Conservation (phyloP, 192 early-diverging fungal genomes). For the Dissophora globulifera region DNA sequence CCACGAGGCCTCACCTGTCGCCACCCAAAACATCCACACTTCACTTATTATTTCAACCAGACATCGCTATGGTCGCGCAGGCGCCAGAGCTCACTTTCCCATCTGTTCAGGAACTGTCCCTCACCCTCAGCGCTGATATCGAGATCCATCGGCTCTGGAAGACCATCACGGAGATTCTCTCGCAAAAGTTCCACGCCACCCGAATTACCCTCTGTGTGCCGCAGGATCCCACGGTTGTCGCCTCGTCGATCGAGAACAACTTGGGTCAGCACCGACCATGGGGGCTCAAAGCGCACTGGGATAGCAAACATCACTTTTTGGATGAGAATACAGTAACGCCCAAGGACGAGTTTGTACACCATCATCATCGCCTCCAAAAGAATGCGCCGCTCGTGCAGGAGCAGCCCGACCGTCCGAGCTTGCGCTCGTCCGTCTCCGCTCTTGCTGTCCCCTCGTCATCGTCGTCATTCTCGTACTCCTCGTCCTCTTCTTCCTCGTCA, state of each 20-base stretch:
- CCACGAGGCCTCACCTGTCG: neutral
- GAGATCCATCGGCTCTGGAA: conserved; percentile 45
- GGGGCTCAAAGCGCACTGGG: conserved; percentile 44
- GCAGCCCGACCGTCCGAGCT: conserved; percentile 7
- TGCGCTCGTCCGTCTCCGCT: conserved; percentile 18
- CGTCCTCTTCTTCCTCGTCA: conserved; percentile 20
- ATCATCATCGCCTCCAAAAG: conserved; percentile 42
- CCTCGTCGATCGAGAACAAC: conserved; percentile 26
- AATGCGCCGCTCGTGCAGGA: conserved; percentile 18
- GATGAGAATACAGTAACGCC: conserved; percentile 48
- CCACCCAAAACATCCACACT: neutral
- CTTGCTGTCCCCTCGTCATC: conserved; percentile 29
- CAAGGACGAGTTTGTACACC: conserved; percentile 45
- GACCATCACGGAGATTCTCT: conserved; percentile 45
- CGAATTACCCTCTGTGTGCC: conserved; percentile 41
- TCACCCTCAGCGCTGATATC: conserved; percentile 40
- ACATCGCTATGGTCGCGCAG: conserved; percentile 16
- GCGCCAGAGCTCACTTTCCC: conserved; percentile 20
- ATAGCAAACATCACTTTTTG: conserved; percentile 40
- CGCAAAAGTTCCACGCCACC: conserved; percentile 41
- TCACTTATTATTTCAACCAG: neutral
- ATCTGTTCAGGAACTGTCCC: conserved; percentile 42
- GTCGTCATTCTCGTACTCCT: conserved; percentile 32
- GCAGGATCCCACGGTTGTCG: conserved; percentile 27
- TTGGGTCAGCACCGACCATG: conserved; percentile 18